Evolutionary conservation across 306 rosid species (phyloP), one percentile per base, ranked within the genome.

Genomic region (Ammopiptanthus mongolicus): DNA sequence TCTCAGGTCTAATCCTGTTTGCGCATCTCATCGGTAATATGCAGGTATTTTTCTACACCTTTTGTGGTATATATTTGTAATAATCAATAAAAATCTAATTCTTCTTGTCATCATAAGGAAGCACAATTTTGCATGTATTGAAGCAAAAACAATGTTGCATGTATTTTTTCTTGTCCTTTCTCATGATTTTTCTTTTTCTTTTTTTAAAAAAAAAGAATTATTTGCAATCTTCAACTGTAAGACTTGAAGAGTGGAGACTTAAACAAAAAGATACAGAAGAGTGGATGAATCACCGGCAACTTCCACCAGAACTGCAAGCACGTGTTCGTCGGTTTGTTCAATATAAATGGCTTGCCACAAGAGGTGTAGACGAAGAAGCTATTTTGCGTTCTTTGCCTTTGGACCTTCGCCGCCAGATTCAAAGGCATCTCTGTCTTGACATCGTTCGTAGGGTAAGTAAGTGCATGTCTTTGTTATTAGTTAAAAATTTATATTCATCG

Each of bases 231-330:
- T 58, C 90, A 21, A 70, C 93, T 19, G 89, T 90, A 55, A 95
- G 97, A 83, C 87, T 95, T 71, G 98, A 95, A 77, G 89, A 95
- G 47, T 95, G 97, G 97, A 86, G 97, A 73, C 87, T 91, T 6
- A 91, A 31, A 74, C 88, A 88, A 59, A 88, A 90, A 72, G 97
- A 95, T 46, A 95, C 97, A 31, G 97, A 95, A 85, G 97, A 91
- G 84, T 95, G 98, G 97, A 95, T 90, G 98, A 88, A 88, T 81
- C 96, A 95, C 34, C 93, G 98, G 11, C 98, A 91, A 62, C 90
- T 95, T 13, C 97, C 97, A 3, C 83, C 74, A 1, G 89, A 90
- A 33, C 63, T 91, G 47, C 96, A 95, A 71, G 85, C 91, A 31
- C 89, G 93, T 3, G 89, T 95, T 41, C 97, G 97, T 17, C 82